Conservation (phyloP, 2,329 filamentous ascomycete genomes). For the Trichoderma atrobrunneum region DNA sequence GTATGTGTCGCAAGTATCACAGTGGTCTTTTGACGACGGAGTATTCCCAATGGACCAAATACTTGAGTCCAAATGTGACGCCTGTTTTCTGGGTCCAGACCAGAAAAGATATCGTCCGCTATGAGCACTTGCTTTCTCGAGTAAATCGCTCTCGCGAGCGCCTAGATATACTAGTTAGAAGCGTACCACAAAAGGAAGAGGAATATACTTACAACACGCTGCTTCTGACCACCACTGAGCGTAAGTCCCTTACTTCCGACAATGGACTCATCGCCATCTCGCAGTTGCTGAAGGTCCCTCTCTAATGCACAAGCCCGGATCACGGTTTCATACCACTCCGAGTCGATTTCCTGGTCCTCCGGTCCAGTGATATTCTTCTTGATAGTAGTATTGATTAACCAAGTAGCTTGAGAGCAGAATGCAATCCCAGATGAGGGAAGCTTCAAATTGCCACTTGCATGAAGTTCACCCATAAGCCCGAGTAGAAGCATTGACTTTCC, state of each 20-base stretch:
- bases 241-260: constrained; percentile 37
- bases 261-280: constrained; percentile 32
- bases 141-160: constrained; percentile 43
- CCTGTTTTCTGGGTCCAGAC: constrained; percentile 41
- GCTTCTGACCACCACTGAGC: constrained; percentile 38
- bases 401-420: constrained; percentile 35
- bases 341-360: constrained; percentile 17
- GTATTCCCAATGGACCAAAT: constrained; percentile 38
- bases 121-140: constrained; percentile 34
- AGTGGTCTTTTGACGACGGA: constrained; percentile 37
- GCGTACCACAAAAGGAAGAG: background rate
- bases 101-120: constrained; percentile 43
- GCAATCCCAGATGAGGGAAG: background rate
- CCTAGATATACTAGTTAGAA: background rate
- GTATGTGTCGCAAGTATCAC: constrained; percentile 36
- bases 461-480: constrained; percentile 2
- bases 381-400: constrained; percentile 31
- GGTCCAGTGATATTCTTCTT: constrained; percentile 34
- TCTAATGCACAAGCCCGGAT: constrained; percentile 30
- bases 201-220: constrained; percentile 25
- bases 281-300: constrained; percentile 29
- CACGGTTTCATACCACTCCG: constrained; percentile 28
- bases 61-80: constrained; percentile 39
- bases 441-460: background rate
- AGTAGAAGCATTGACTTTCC: constrained; percentile 12